Conservation (phyloP, 805 yeast species). For the Candida maesae region DNA sequence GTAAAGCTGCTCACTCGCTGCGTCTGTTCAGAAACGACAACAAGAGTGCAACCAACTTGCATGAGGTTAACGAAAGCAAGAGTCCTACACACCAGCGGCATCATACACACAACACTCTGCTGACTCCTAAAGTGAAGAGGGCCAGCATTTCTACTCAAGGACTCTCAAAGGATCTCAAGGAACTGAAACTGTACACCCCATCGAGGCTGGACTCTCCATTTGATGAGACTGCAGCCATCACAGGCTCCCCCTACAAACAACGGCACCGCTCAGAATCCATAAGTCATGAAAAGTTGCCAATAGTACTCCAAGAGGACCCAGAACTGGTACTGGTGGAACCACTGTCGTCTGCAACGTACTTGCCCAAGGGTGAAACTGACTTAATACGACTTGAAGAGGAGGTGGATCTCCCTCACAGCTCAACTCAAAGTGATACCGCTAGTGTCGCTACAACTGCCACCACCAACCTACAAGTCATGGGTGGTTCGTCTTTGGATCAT, state of each 20-base stretch:
- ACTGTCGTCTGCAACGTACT: conserved; percentile 65
- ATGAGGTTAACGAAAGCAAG: conserved; percentile 6
- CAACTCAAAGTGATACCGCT: conserved; percentile 2
- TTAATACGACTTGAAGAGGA: conserved; percentile 14
- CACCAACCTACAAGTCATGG: background rate
- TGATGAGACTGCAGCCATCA: conserved; percentile 5
- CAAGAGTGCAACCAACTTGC: conserved; percentile 13
- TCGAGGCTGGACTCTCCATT: conserved; percentile 12
- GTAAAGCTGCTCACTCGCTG: conserved; percentile 56
- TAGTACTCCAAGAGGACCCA: conserved; percentile 5
- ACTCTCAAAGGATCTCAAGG: conserved; percentile 6
- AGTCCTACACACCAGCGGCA: conserved; percentile 10
- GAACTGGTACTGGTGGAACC: conserved; percentile 42
- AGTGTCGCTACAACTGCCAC: conserved; percentile 3
- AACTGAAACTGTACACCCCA: conserved; percentile 8
- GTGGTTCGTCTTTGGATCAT: background rate
- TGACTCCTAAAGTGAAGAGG: background rate
- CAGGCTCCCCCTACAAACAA: conserved; percentile 4
- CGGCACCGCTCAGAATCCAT: conserved; percentile 11
- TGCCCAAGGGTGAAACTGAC: conserved; percentile 50
- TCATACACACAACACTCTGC: background rate
- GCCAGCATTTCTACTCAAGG: conserved; percentile 10
- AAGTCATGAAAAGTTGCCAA: background rate
- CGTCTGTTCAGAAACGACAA: conserved; percentile 45
- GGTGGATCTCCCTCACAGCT: conserved; percentile 7